Percentiles rank a stretch among this genome's conserved stretches.
Evolutionary conservation across 2,329 filamentous ascomycete species (phyloP).

Genomic region (Exserohilum rostratum): DNA sequence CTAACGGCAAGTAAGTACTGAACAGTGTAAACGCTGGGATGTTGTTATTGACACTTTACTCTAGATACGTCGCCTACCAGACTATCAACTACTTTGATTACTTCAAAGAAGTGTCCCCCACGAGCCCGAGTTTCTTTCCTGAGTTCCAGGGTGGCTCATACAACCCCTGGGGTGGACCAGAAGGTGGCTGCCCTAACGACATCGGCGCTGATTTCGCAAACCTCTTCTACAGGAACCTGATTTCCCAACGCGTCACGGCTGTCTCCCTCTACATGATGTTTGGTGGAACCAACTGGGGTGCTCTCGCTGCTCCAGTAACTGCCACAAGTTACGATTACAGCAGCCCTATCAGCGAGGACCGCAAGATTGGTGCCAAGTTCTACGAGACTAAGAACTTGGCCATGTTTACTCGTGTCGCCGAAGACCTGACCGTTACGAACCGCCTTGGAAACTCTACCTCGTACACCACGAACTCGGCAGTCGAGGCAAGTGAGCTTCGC

Average conservation of each 20-base stretch:
- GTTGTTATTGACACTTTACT: neutral
- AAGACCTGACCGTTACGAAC: conserved; percentile 63
- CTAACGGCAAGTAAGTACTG: conserved; percentile 56
- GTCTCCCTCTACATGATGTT: conserved; percentile 70
- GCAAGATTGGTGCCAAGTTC: conserved; percentile 64
- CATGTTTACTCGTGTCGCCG: conserved; percentile 64
- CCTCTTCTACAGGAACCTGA: conserved; percentile 67
- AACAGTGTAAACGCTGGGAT: neutral
- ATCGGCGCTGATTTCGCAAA: conserved; percentile 67
- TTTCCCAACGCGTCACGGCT: conserved; percentile 64
- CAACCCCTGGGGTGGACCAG: conserved; percentile 66
- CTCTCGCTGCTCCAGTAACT: conserved; percentile 62
- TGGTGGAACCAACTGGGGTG: conserved; percentile 69
- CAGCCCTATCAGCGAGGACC: conserved; percentile 65
- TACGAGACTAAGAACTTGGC: conserved; percentile 68
- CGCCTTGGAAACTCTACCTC: conserved; percentile 55
- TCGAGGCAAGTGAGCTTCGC: conserved; percentile 62
- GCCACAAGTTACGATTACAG: conserved; percentile 69
- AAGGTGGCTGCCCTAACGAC: conserved; percentile 60
- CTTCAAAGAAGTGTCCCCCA: conserved; percentile 51
- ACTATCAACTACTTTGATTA: conserved; percentile 56
- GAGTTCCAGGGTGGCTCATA: conserved; percentile 67
- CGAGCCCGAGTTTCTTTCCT: conserved; percentile 62
- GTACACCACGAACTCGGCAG: conserved; percentile 59
- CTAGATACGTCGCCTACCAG: conserved; percentile 60